Conservation (phyloP, 2,329 filamentous ascomycete genomes). For the Cladosporium halotolerans region DNA sequence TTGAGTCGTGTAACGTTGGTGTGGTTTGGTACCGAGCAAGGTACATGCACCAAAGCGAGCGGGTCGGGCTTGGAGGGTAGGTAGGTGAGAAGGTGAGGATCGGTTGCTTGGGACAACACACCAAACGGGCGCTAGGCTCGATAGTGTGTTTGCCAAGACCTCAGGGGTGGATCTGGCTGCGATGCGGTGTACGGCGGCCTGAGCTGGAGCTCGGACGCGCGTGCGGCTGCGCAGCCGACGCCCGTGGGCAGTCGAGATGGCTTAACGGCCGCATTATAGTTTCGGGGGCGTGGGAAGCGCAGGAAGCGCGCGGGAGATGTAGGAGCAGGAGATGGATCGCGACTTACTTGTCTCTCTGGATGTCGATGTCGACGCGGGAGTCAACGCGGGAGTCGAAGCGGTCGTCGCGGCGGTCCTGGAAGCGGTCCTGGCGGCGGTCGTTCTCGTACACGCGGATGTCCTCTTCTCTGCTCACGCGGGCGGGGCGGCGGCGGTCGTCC, state of each 20-base stretch:
- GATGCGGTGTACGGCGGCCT: conserved; percentile 6
- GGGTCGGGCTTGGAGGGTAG: conserved; percentile 12
- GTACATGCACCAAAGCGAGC: conserved; percentile 16
- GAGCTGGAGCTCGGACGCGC: conserved; percentile 10
- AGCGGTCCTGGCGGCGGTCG: conserved; percentile 26
- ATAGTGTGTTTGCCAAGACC: conserved; percentile 28
- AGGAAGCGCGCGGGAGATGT: neutral
- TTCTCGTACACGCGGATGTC: conserved; percentile 33
- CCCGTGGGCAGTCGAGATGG: neutral
- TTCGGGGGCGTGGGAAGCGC: conserved; percentile 16
- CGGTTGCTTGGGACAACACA: conserved; percentile 30
- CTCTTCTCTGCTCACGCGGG: conserved; percentile 43
- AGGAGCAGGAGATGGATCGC: conserved; percentile 13
- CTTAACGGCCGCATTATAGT: neutral
- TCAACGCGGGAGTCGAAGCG: conserved; percentile 27
- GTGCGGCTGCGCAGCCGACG: neutral
- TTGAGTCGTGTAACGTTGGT: conserved; percentile 12
- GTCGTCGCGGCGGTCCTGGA: conserved; percentile 19
- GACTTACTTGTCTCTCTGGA: conserved; percentile 49
- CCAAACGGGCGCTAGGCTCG: conserved; percentile 21
- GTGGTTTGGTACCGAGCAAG: conserved; percentile 8
- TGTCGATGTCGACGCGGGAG: conserved; percentile 40
- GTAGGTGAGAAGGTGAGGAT: conserved; percentile 17
- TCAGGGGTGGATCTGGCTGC: conserved; percentile 20
- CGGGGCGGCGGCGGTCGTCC: conserved; percentile 68